phyloP scores from a whole-genome alignment of 2,329 filamentous ascomycete genomes.

The Cryphonectria parasitica region DNA sequence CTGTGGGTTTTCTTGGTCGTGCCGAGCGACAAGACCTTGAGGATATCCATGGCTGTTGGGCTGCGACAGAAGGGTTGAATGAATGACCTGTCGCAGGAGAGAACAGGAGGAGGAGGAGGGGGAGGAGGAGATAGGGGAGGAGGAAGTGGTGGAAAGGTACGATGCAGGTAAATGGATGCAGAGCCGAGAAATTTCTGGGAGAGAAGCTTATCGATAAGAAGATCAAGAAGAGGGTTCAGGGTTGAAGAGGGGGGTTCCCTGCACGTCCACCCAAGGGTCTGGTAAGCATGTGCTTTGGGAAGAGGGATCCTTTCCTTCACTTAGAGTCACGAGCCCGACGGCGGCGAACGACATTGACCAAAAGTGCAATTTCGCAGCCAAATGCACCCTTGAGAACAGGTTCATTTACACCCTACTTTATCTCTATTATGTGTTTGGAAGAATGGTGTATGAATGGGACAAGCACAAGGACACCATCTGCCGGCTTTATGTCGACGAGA shows the following conservation, averaged over 20 bases:
- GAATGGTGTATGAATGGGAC: slow-evolving; percentile 55
- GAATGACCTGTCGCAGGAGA: not conserved
- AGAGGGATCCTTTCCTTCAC: not conserved
- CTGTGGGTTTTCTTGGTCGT: slow-evolving; percentile 60
- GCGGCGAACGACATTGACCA: slow-evolving; percentile 23
- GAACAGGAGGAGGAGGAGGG: not conserved
- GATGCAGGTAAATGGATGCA: not conserved
- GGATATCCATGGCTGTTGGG: slow-evolving; percentile 63
- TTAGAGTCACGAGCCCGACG: slow-evolving; percentile 9
- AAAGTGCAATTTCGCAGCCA: slow-evolving; percentile 19
- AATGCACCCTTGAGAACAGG: not conserved
- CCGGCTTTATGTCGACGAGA: slow-evolving; percentile 77
- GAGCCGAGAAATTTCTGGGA: slow-evolving; percentile 26
- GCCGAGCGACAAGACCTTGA: slow-evolving; percentile 73
- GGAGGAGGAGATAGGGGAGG: too few relatives aligned
- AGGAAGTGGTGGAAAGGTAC: too few relatives aligned
- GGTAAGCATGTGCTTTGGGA: not conserved
- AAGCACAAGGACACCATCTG: slow-evolving; percentile 47
- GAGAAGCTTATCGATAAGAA: slow-evolving; percentile 26
- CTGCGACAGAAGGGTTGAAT: not conserved
- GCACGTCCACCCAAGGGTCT: not conserved
- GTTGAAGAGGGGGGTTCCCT: not conserved
- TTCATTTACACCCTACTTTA: too few relatives aligned
- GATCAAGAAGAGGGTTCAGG: slow-evolving; percentile 9
- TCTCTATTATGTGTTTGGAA: slow-evolving; percentile 26